Base-by-base conservation (phyloP, 805 yeast species). In the Suhomyces prunicola region DNA sequence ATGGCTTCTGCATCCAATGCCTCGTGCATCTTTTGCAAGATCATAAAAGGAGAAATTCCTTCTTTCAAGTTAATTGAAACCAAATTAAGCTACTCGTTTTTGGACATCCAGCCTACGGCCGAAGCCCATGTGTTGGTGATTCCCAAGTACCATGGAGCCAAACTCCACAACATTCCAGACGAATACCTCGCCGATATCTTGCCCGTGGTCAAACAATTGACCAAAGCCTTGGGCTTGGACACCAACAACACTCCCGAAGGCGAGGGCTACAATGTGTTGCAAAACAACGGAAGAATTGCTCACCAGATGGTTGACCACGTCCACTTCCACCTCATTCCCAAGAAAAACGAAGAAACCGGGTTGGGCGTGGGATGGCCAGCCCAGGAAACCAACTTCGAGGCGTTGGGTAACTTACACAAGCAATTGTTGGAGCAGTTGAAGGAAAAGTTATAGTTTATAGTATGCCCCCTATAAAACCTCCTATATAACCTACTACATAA, bases 251-350 rank as follows among this genome's bases (percentile, higher is more conserved):
- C 83, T 31, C 77, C 78, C 4, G 78, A 79, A 5, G 90, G 90
- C 17, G 78, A 72, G 48, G 96, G 96, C 45, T 93, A 93, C 79
- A 93, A 93, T 67, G 68, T 93, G 19, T 76, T 93, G 59, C 98
- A 92, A 71, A 94, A 93, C 78, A 94, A 93, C 62, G 98, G 98
- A 48, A 75, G 89, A 67, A 85, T 92, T 65, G 99, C 98, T 10
- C 98, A 94, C 67, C 99, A 93, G 75, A 87, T 81, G 52, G 98
- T 94, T 53, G 94, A 88, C 60, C 99, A 93, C 68, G 97, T 94
- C 54, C 99, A 93, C 70, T 88, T 94, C 81, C 99, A 93, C 70
- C 83, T 93, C 69, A 93, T 93, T 67, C 99, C 99, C 48, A 93
- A 93, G 80, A 80, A 80, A 54, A 86, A 85, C 62, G 74, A 70